phyloP scores from a whole-genome alignment of 2,329 filamentous ascomycete genomes.

The Parascedosporium putredinis region DNA sequence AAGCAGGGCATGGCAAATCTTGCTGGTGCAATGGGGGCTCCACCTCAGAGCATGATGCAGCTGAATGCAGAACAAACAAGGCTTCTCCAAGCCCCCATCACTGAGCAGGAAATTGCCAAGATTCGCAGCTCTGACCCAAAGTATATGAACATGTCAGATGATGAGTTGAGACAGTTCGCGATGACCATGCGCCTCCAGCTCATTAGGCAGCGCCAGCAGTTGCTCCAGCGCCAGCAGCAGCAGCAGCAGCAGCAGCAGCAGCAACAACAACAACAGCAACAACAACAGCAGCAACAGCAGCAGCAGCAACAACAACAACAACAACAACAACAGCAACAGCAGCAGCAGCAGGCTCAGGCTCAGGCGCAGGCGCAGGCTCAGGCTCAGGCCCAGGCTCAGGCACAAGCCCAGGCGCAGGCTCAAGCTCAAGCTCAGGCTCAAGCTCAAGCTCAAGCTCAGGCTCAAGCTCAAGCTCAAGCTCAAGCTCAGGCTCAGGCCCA shows the following conservation, averaged over 20 bases:
- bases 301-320: conserved; percentile 15
- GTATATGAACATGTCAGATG: conserved; percentile 13
- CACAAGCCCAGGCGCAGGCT: conserved; percentile 21
- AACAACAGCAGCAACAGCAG: conserved; percentile 21
- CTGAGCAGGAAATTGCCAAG: conserved; percentile 16
- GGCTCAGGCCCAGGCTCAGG: conserved; percentile 10
- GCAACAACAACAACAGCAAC: conserved; percentile 19
- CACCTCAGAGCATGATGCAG: not conserved
- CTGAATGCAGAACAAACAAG: not conserved
- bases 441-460: conserved; percentile 13
- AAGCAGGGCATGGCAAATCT: conserved; percentile 12
- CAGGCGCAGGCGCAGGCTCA: conserved; percentile 11
- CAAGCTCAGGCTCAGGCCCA: conserved; percentile 13
- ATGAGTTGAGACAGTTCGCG: conserved; percentile 13
- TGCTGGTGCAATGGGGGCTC: not conserved
- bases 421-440: conserved; percentile 13
- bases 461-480: conserved; percentile 1
- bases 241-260: conserved; percentile 18
- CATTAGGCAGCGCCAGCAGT: conserved; percentile 17
- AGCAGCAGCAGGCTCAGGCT: conserved; percentile 20
- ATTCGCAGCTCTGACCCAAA: conserved; percentile 16
- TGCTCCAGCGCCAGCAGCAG: conserved; percentile 14
- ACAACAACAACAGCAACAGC: conserved; percentile 16
- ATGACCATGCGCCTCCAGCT: conserved; percentile 6
- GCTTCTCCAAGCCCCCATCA: not conserved